Evolutionary conservation across 306 rosid genomes (phyloP).

Genomic region (Luffa aegyptiaca): DNA sequence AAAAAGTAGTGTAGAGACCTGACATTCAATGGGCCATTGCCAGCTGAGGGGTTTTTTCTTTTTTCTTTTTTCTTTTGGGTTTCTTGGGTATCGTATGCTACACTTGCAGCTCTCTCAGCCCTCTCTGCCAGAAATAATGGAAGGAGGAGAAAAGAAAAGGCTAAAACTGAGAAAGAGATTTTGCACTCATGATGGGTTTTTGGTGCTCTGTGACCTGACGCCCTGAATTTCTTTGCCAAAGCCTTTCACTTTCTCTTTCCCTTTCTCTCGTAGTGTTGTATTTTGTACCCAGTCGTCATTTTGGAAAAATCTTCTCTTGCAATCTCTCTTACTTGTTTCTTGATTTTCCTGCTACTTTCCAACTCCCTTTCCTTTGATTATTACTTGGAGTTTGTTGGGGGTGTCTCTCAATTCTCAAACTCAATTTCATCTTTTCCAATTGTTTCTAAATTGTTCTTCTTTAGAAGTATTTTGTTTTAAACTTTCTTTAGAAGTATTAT

Average conservation of each 20-base stretch:
- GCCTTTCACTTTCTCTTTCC: neutral
- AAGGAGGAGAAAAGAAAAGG: neutral
- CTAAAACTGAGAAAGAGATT: neutral
- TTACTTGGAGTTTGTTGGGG: neutral
- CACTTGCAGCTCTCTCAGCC: neutral
- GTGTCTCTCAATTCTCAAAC: neutral
- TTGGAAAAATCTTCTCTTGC: neutral
- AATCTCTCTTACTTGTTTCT: neutral
- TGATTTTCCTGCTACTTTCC: neutral
- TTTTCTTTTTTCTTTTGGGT: neutral
- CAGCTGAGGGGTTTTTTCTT: slow-evolving; percentile 18
- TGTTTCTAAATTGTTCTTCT: neutral
- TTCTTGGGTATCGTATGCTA: neutral
- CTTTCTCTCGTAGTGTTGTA: neutral
- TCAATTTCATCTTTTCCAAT: neutral
- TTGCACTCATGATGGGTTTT: neutral
- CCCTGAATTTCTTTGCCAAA: neutral
- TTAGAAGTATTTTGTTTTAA: too few relatives aligned
- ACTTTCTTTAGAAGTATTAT: too few relatives aligned
- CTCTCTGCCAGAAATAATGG: neutral
- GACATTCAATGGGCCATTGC: slow-evolving; percentile 60
- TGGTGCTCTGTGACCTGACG: neutral
- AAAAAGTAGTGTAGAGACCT: slow-evolving; percentile 44
- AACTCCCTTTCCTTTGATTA: neutral
- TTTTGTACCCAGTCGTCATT: neutral